A percentile compares a stretch with the other conserved stretches of the same genome.
phyloP scores from a whole-genome alignment of 2,329 filamentous ascomycete species.

The Xylariales sp. region DNA sequence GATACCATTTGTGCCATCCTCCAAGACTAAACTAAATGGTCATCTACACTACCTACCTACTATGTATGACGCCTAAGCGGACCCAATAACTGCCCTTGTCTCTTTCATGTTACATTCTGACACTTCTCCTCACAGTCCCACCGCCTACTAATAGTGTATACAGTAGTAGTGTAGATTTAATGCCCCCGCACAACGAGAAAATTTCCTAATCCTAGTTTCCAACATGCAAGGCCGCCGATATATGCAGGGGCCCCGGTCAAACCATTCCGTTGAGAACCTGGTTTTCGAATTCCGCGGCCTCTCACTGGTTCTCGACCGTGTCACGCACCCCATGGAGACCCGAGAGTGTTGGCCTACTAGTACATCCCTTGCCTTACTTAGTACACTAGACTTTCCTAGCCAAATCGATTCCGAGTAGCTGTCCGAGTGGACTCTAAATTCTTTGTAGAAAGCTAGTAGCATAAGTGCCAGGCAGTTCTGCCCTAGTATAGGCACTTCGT shows the following conservation, averaged over 20 bases:
- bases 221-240: slow-evolving; percentile 39
- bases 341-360: slow-evolving; percentile 20
- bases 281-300: slow-evolving; percentile 29
- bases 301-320: slow-evolving; percentile 42
- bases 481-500: slow-evolving; percentile 12
- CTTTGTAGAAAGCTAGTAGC: background rate
- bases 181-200: slow-evolving; percentile 35
- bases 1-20: slow-evolving; percentile 31
- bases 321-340: slow-evolving; percentile 42
- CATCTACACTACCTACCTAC: slow-evolving; percentile 2
- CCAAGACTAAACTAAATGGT: slow-evolving; percentile 33
- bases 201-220: slow-evolving; percentile 30
- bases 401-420: no score
- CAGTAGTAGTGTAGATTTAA: slow-evolving; percentile 7
- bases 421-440: slow-evolving; percentile 10
- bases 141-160: background rate
- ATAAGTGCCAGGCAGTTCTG: background rate
- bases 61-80: background rate
- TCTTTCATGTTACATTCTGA: slow-evolving; percentile 29
- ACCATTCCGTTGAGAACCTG: slow-evolving; percentile 19
- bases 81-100: slow-evolving; percentile 26
- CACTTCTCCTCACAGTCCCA: slow-evolving; percentile 39
- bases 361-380: background rate
- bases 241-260: slow-evolving; percentile 40
- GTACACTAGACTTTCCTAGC: background rate